Evolutionary conservation across 129 eudicot genomes (phyloP).

Genomic region (Mikania micrantha): DNA sequence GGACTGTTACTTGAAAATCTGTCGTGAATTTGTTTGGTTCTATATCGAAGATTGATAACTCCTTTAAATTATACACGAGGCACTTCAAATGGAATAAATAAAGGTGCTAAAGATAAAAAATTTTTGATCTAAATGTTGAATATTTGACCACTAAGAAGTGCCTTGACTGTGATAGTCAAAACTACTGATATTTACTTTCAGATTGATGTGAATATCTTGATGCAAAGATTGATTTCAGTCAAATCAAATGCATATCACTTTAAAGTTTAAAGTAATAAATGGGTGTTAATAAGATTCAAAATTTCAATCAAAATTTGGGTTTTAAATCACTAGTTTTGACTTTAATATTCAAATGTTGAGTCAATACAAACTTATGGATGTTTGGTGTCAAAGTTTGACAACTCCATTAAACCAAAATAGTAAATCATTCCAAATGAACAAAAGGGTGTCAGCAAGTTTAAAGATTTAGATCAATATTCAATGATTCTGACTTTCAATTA

Average conservation of each 20-base stretch:
- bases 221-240: neutral
- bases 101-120: neutral
- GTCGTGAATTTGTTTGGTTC: neutral
- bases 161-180: neutral
- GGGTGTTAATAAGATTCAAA: neutral
- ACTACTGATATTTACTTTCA: neutral
- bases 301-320: neutral
- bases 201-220: neutral
- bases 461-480: neutral
- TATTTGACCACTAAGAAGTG: neutral
- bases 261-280: neutral
- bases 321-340: neutral
- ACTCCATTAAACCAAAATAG: neutral
- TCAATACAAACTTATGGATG: neutral
- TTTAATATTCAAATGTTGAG: neutral
- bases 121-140: neutral
- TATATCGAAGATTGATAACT: neutral
- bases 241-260: no score
- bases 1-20: neutral
- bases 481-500: slow-evolving; percentile 2
- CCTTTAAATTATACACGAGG: neutral
- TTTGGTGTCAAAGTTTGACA: neutral
- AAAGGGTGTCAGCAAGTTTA: neutral
- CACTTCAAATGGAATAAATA: neutral
- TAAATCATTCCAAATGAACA: neutral